Conservation (phyloP, 2,329 filamentous ascomycete genomes). For the Arthrobotrys iridis region DNA sequence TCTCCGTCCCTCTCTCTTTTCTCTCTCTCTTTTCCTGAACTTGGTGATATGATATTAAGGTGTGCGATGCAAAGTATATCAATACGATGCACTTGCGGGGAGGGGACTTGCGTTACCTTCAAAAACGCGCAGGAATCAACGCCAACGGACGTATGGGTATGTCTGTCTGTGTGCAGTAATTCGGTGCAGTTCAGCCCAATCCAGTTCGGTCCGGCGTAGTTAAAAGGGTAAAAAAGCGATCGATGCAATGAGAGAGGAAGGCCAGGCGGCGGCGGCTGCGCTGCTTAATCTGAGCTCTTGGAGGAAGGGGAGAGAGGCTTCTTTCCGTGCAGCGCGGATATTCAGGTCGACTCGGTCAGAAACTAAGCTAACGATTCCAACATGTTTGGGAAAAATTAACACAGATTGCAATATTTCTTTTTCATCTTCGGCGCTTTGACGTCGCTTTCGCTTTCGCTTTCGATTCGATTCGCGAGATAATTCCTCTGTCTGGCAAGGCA, state of each 20-base stretch:
- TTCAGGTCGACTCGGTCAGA: background rate
- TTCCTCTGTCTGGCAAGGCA: background rate
- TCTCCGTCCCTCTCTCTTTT: too few relatives aligned
- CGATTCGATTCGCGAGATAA: conserved; percentile 51
- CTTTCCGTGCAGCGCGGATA: conserved; percentile 1
- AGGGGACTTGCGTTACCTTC: background rate
- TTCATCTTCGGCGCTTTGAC: conserved; percentile 52
- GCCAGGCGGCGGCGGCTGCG: conserved; percentile 18
- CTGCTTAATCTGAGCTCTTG: conserved; percentile 22
- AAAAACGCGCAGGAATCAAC: background rate
- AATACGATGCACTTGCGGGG: too few relatives aligned
- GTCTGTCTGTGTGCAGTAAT: background rate
- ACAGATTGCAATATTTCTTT: conserved; percentile 14
- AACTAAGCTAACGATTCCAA: too few relatives aligned
- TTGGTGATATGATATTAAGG: too few relatives aligned
- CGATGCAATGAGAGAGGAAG: too few relatives aligned
- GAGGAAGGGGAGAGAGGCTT: too few relatives aligned
- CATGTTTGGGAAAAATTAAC: background rate
- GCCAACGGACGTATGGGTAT: background rate
- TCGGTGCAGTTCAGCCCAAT: background rate
- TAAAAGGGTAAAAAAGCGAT: too few relatives aligned
- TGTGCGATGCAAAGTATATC: too few relatives aligned
- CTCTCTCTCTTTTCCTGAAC: too few relatives aligned
- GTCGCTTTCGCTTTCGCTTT: conserved; percentile 18
- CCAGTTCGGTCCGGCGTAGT: too few relatives aligned